A percentile compares a stretch with the other conserved stretches of the same genome.
Evolutionary conservation across 768 basidiomycete species (phyloP).

Genomic region (Collybia nuda): DNA sequence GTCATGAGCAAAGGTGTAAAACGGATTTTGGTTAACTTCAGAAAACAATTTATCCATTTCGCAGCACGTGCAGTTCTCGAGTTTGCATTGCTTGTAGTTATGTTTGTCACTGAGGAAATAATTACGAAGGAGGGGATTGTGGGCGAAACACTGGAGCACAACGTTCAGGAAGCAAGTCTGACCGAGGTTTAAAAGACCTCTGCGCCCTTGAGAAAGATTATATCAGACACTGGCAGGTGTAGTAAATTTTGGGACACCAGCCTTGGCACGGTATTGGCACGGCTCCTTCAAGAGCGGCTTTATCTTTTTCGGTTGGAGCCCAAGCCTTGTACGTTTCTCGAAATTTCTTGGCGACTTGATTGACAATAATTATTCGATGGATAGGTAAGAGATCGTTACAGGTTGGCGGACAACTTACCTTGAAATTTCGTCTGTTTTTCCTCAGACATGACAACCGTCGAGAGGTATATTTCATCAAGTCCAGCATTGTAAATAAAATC

Average conservation of each 20-base stretch:
- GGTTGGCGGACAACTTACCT: constrained; percentile 45
- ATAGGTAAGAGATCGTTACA: no score
- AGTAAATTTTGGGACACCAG: constrained; percentile 21
- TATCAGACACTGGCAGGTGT: background rate
- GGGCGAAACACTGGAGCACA: constrained; percentile 83
- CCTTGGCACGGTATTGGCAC: constrained; percentile 73
- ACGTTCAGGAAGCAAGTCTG: constrained; percentile 95
- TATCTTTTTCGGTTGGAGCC: constrained; percentile 37
- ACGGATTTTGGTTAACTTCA: constrained; percentile 48
- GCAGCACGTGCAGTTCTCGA: constrained; percentile 80
- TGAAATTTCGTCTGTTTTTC: constrained; percentile 63
- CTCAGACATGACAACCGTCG: constrained; percentile 50
- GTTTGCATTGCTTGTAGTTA: constrained; percentile 68
- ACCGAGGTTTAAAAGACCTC: constrained; percentile 84
- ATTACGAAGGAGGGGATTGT: constrained; percentile 87
- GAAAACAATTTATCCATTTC: constrained; percentile 89
- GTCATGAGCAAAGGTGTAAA: constrained; percentile 1
- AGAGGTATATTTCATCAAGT: constrained; percentile 46
- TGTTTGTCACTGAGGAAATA: constrained; percentile 93
- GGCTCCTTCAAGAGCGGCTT: constrained; percentile 46
- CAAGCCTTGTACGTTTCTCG: constrained; percentile 36
- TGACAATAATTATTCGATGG: background rate
- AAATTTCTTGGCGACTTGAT: constrained; percentile 31
- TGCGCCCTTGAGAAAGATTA: constrained; percentile 49
- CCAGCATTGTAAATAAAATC: constrained; percentile 68